Evolutionary conservation across 1,284 basidiomycete species (phyloP), one percentile per base, ranked within the genome.

Genomic region (Malassezia slooffiae): DNA sequence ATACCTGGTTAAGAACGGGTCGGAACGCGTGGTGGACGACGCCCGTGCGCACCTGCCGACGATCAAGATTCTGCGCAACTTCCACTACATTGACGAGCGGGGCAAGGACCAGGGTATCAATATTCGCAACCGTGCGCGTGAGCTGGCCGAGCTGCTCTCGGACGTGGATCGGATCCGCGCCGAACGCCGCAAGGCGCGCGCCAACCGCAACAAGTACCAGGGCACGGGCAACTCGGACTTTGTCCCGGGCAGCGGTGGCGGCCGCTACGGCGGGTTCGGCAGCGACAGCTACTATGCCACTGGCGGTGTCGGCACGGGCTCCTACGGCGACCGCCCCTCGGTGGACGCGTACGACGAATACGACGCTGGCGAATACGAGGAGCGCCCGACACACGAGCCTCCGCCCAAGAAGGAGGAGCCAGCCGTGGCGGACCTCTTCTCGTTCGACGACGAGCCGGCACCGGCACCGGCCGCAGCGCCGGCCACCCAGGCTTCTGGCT

Each of bases 61-160:
- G 21, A 80, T 97, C 70, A 96, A 96, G 74, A 96, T 97, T 83
- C 79, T 97, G 8, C 76, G 90, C 50, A 95, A 83, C 67, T 97
- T 97, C 73, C 93, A 97, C 70, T 96, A 95, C 71, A 87, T 95
- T 46, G 93, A 97, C 60, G 91, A 97, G 57, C 93, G 91, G 73
- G 89, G 87, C 47, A 97, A 97, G 71, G 93, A 97, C 65, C 88
- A 97, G 71, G 91, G 91, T n/a, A 79, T 95, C 61, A 97, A 97
- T 61, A 86, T 97, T 36, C 84, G 91, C 37, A 95, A 95, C 70
- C 81, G 91, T 19, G 80, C 93, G 16, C 83, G 82, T 46, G 91
- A 97, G 71, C 76, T 99, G 12, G 84, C 85, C 10, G 82, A 88
- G 38, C 75, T 99, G 1, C 76, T 99, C 0, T 77, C 79, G 1